These are phyloP conservation scores for Colletotrichum somersetense DNA, from an alignment of 2,329 filamentous ascomycete genomes.

Conservation along the genomic window DNA sequence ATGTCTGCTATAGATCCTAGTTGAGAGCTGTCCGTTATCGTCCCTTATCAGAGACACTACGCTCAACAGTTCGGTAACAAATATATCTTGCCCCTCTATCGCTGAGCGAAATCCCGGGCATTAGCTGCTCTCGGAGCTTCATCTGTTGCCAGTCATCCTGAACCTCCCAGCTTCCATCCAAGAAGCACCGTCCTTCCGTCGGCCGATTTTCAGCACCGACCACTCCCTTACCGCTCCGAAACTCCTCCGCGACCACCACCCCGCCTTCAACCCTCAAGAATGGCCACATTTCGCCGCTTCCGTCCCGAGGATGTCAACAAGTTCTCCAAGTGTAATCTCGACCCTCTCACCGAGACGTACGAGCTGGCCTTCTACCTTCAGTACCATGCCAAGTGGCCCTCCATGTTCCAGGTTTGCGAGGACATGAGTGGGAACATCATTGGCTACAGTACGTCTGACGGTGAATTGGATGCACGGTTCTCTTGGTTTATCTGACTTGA, in stretches of 20 bases:
- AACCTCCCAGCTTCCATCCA: not conserved
- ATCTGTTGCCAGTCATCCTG: not conserved
- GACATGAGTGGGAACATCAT: conserved; percentile 89
- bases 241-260: not conserved
- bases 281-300: conserved; percentile 91
- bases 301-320: conserved; percentile 85
- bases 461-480: conserved; percentile 27
- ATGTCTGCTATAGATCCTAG: not conserved
- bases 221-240: conserved; percentile 10
- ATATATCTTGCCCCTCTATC: not conserved
- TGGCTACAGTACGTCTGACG: conserved; percentile 81
- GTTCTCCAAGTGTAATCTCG: conserved; percentile 94
- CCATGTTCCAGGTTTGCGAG: conserved; percentile 92
- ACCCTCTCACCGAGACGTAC: conserved; percentile 98
- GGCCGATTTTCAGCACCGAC: not conserved
- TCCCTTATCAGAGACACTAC: conserved; percentile 2
- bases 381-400: conserved; percentile 96
- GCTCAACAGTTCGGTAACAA: not conserved
- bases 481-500: conserved; percentile 45
- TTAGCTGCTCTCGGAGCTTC: not conserved
- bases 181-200: not conserved
- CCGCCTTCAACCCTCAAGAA: conserved; percentile 17
- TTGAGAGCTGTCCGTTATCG: not conserved
- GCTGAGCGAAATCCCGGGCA: not conserved
- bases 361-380: conserved; percentile 95